Conservation (phyloP, 306 rosid species). For the Argentina anserina region DNA sequence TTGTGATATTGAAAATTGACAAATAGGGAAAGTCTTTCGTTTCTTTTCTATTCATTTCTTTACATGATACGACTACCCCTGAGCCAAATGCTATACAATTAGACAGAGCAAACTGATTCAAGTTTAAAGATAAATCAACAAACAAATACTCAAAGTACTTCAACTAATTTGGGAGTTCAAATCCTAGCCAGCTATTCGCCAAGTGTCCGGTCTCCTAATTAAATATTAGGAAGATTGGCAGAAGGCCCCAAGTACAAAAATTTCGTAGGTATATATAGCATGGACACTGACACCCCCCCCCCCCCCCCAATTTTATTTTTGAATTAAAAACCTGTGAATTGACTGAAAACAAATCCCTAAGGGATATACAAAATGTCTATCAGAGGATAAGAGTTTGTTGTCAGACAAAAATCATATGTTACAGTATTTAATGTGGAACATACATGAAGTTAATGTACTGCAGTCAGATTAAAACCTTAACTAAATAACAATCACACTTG, state of each 20-base stretch:
- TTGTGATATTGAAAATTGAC: not conserved
- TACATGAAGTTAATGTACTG: too few relatives aligned
- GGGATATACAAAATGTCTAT: not conserved
- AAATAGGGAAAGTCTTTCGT: not conserved
- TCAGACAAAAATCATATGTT: not conserved
- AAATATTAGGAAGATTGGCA: too few relatives aligned
- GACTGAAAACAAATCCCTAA: not conserved
- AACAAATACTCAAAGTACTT: not conserved
- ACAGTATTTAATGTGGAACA: not conserved
- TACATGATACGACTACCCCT: not conserved
- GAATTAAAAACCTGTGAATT: too few relatives aligned
- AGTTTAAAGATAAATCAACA: not conserved
- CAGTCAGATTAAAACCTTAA: not conserved
- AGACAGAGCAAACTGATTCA: not conserved
- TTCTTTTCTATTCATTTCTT: not conserved
- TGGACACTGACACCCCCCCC: too few relatives aligned
- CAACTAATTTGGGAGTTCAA: not conserved
- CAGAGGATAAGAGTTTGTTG: not conserved
- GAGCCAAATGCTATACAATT: not conserved
- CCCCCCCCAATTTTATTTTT: too few relatives aligned
- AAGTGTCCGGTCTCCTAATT: not conserved
- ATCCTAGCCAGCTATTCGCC: not conserved
- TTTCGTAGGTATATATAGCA: too few relatives aligned
- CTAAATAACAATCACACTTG: not conserved
- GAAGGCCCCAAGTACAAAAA: too few relatives aligned